Conservation (phyloP, 306 rosid species). For the Fagus crenata region DNA sequence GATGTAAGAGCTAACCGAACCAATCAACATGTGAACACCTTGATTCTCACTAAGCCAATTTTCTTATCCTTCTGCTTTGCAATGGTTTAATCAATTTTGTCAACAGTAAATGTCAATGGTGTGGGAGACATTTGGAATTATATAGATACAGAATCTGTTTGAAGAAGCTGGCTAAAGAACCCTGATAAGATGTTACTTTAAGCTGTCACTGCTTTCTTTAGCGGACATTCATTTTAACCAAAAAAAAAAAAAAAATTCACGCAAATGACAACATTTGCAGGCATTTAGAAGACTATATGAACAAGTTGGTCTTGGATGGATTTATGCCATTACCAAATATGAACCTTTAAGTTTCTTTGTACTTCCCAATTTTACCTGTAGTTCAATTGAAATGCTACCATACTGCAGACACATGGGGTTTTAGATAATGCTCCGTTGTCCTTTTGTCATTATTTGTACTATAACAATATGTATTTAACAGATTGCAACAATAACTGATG, state of each 20-base stretch:
- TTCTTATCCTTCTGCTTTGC: not conserved
- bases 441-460: slow-evolving; percentile 21
- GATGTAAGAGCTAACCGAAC: too few species aligned
- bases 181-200: not conserved
- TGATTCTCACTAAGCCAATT: not conserved
- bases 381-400: slow-evolving; percentile 5
- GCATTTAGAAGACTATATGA: slow-evolving; percentile 87
- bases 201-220: not conserved
- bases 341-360: slow-evolving; percentile 60
- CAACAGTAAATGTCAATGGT: not conserved
- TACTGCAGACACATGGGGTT: slow-evolving; percentile 3
- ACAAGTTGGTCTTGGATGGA: slow-evolving; percentile 89
- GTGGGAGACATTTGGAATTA: not conserved
- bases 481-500: slow-evolving; percentile 68
- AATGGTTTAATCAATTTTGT: not conserved
- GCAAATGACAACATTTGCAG: slow-evolving; percentile 39
- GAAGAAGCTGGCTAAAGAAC: not conserved
- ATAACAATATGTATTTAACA: slow-evolving; percentile 30
- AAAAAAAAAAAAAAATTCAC: slow-evolving; percentile 4
- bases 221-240: slow-evolving; percentile 7
- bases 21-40: too few species aligned
- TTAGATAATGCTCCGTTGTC: slow-evolving; percentile 10
- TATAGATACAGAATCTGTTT: not conserved
- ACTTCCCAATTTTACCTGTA: not conserved
- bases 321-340: slow-evolving; percentile 80